Conservation (phyloP, 352 stramenopile genomes). For the Pythium pectinolyticum region DNA sequence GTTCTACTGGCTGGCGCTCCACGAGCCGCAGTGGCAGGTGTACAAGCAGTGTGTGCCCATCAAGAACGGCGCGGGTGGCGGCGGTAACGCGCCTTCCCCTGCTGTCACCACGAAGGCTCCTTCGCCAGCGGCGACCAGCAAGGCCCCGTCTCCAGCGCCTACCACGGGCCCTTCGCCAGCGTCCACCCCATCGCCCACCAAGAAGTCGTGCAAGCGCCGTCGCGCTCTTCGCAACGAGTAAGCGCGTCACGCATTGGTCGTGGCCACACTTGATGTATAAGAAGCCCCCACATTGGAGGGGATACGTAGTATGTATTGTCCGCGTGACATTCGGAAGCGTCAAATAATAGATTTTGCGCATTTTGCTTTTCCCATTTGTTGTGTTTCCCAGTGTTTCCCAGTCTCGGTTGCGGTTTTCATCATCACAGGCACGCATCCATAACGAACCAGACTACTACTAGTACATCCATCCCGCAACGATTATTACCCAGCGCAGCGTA, state of each 20-base stretch:
- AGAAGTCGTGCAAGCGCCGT: conserved; percentile 3
- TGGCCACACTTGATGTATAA: background rate
- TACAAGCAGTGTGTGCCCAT: conserved; percentile 37
- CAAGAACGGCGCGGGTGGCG: conserved; percentile 14
- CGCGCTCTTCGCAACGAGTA: background rate
- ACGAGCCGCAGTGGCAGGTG: conserved; percentile 36
- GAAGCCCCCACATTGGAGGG: background rate
- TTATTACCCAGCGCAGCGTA: too few species aligned
- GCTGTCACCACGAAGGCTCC: too few species aligned
- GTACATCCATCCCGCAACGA: too few species aligned
- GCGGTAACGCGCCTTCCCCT: too few species aligned
- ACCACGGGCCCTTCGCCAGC: background rate
- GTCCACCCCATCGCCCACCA: too few species aligned
- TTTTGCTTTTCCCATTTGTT: background rate
- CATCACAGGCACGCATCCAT: too few species aligned
- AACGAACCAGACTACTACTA: too few species aligned
- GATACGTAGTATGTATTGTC: conserved; percentile 10
- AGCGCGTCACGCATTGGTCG: too few species aligned
- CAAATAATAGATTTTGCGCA: conserved; percentile 6
- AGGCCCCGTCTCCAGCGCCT: background rate
- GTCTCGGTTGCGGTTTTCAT: too few species aligned
- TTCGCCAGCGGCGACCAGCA: background rate
- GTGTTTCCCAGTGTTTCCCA: too few species aligned
- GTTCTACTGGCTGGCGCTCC: conserved; percentile 38
- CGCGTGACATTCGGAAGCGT: conserved; percentile 4